Evolutionary conservation across 2,329 filamentous ascomycete genomes (phyloP).

Genomic region (Colletotrichum tropicicola): DNA sequence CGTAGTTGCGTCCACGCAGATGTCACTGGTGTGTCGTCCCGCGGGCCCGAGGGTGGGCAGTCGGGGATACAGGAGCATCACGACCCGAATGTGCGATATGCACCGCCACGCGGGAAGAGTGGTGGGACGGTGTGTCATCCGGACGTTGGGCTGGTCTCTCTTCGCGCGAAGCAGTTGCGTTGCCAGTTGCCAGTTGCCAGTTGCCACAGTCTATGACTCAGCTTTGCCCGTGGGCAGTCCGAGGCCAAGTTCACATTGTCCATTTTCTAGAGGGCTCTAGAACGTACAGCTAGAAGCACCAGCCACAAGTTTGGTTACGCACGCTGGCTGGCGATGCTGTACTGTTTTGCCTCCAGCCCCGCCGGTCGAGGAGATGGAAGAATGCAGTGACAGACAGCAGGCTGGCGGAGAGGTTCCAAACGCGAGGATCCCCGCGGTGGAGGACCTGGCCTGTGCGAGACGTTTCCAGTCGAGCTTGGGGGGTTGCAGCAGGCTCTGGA

Average conservation of each 20-base stretch:
- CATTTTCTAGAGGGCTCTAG: too few species aligned
- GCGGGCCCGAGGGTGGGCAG: background rate
- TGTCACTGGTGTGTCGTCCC: background rate
- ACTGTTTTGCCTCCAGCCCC: background rate
- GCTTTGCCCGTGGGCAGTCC: background rate
- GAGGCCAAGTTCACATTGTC: too few species aligned
- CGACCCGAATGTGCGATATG: background rate
- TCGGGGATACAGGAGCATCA: background rate
- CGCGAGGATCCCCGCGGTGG: background rate
- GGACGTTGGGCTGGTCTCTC: background rate
- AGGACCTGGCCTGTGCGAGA: conserved; percentile 15
- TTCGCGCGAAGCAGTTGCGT: too few species aligned
- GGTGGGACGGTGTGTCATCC: background rate
- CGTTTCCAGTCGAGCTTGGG: conserved; percentile 24
- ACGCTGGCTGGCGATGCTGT: background rate
- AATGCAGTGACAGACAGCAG: background rate
- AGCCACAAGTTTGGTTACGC: background rate
- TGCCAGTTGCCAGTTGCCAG: background rate
- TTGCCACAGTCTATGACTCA: background rate
- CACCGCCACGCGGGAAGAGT: conserved; percentile 8
- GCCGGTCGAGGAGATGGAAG: background rate
- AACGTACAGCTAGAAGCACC: background rate
- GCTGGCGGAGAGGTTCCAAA: conserved; percentile 19
- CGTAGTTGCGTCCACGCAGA: background rate
- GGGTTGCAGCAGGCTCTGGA: conserved; percentile 1